Evolutionary conservation across 345 rosid species (phyloP).

Genomic region (Salix koriyanagi): DNA sequence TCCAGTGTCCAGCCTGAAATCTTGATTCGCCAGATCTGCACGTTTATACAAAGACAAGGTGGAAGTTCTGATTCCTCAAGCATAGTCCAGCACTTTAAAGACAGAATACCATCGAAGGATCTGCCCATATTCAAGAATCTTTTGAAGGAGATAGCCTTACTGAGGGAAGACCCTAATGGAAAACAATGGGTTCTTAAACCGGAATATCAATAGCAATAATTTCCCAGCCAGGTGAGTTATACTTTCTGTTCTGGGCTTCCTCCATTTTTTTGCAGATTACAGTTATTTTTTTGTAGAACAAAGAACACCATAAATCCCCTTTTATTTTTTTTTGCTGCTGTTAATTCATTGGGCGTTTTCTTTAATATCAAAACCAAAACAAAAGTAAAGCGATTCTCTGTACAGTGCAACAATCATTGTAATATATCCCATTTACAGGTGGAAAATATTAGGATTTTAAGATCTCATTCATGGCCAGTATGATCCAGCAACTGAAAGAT

Average conservation of each 20-base stretch:
- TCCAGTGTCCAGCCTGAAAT: constrained; percentile 65
- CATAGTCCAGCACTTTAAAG: constrained; percentile 72
- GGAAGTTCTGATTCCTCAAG: constrained; percentile 60
- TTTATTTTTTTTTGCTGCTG: neutral
- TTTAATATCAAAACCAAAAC: neutral
- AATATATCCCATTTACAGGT: too few relatives aligned
- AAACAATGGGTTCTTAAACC: constrained; percentile 74
- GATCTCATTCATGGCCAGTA: too few relatives aligned
- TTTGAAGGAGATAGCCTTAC: constrained; percentile 75
- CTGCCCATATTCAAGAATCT: constrained; percentile 69
- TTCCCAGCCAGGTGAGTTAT: neutral
- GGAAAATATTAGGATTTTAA: too few relatives aligned
- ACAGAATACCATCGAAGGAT: constrained; percentile 53
- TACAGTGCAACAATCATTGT: too few relatives aligned
- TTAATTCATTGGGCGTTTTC: neutral
- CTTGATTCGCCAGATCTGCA: constrained; percentile 71
- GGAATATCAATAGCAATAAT: constrained; percentile 42
- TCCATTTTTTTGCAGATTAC: neutral
- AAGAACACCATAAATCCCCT: too few relatives aligned
- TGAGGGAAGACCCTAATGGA: constrained; percentile 44
- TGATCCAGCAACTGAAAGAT: too few relatives aligned
- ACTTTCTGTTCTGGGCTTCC: neutral
- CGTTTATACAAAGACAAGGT: constrained; percentile 71
- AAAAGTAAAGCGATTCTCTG: neutral
- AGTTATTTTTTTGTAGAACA: neutral